Evolutionary conservation across 2,329 filamentous ascomycete genomes (phyloP).

Genomic region (Setomelanomma holmii): DNA sequence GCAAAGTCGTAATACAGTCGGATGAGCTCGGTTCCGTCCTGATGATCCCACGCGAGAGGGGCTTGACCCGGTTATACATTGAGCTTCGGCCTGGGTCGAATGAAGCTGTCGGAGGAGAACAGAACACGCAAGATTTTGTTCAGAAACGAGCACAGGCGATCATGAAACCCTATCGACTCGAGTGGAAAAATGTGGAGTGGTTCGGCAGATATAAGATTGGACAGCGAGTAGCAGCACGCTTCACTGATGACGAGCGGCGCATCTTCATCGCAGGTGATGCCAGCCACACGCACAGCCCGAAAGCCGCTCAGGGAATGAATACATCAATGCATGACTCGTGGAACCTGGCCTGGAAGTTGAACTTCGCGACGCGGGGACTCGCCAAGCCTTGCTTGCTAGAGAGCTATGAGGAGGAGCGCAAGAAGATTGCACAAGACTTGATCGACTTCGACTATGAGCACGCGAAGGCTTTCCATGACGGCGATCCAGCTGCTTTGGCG

Average conservation of each 20-base stretch:
- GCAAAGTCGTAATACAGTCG: conserved; percentile 73
- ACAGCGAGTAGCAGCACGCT: conserved; percentile 56
- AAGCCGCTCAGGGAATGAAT: conserved; percentile 56
- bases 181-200: conserved; percentile 58
- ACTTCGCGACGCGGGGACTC: conserved; percentile 48
- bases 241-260: conserved; percentile 50
- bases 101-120: conserved; percentile 39
- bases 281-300: conserved; percentile 52
- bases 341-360: conserved; percentile 56
- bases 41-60: conserved; percentile 76
- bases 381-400: conserved; percentile 48
- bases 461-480: conserved; percentile 62
- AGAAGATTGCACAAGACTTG: conserved; percentile 54
- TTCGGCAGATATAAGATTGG: conserved; percentile 60
- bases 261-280: conserved; percentile 61
- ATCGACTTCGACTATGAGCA: conserved; percentile 58
- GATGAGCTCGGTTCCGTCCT: conserved; percentile 72
- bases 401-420: conserved; percentile 52
- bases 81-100: conserved; percentile 51
- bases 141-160: conserved; percentile 67
- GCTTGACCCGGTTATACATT: conserved; percentile 70
- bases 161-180: conserved; percentile 54
- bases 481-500: conserved; percentile 68
- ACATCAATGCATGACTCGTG: conserved; percentile 54
- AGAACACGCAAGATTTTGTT: conserved; percentile 69